Evolutionary conservation across 768 basidiomycete genomes (phyloP).

Genomic region (Daedaleopsis nitida): DNA sequence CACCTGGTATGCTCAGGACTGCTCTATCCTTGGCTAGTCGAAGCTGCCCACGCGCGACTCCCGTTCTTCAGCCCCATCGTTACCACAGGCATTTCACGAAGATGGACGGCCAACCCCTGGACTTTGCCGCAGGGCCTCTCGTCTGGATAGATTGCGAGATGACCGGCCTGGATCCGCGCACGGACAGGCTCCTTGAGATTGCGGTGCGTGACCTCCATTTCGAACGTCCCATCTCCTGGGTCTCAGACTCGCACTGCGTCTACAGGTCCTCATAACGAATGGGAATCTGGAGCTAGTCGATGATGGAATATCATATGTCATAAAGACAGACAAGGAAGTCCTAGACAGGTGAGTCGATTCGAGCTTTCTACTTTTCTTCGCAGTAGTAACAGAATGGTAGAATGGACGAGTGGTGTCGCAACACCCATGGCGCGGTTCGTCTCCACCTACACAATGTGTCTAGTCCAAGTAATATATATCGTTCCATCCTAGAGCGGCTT

Average conservation of each 20-base stretch:
- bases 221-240: neutral
- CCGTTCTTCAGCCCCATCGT: neutral
- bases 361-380: conserved; percentile 1
- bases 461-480: neutral
- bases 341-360: conserved; percentile 63
- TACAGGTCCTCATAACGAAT: conserved; percentile 82
- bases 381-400: conserved; percentile 37
- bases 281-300: conserved; percentile 82
- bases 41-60: neutral
- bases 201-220: conserved; percentile 45
- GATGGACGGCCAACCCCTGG: conserved; percentile 34
- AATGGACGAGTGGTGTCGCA: conserved; percentile 88
- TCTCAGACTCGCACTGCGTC: no score
- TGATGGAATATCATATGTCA: conserved; percentile 75
- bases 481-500: conserved; percentile 66
- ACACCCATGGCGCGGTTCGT: conserved; percentile 75
- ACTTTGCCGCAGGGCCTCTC: conserved; percentile 61
- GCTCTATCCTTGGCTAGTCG: neutral
- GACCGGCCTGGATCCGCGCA: conserved; percentile 71
- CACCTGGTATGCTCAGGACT: neutral
- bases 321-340: conserved; percentile 66
- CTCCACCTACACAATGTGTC: neutral
- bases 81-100: neutral
- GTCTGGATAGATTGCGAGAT: conserved; percentile 92
- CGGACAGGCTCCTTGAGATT: conserved; percentile 79